Percentiles rank a stretch among this genome's conserved stretches.
phyloP scores from a whole-genome alignment of 2,329 filamentous ascomycete genomes.

The Teratosphaeria pseudoeucalypti region DNA sequence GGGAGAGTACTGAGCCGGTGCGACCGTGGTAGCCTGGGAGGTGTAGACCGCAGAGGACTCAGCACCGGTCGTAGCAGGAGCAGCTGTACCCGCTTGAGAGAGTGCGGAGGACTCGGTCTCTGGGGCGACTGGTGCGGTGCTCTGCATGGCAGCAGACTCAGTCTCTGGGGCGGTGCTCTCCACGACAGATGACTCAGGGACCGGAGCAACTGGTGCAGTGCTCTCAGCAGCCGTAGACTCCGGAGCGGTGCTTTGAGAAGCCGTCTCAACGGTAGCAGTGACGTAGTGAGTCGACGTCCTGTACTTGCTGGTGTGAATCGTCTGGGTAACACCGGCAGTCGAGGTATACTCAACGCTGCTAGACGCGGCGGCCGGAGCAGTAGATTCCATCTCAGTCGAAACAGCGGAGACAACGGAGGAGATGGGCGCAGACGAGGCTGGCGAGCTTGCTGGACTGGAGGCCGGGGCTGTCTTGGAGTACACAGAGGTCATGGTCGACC shows the following conservation, averaged over 20 bases:
- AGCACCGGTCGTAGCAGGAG: neutral
- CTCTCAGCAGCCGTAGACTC: neutral
- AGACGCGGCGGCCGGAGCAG: neutral
- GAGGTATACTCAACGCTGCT: slow-evolving; percentile 26
- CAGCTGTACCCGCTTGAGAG: neutral
- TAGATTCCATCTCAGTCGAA: neutral
- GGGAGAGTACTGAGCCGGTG: neutral
- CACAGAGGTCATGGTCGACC: slow-evolving; percentile 8
- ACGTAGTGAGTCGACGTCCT: neutral
- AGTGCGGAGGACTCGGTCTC: neutral
- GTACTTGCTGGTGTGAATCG: neutral
- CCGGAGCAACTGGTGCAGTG: neutral
- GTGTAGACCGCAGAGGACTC: neutral
- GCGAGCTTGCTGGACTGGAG: neutral
- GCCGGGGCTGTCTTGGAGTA: neutral
- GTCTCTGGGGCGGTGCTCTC: neutral
- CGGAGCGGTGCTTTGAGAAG: neutral
- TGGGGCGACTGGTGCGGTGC: neutral
- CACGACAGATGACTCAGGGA: neutral
- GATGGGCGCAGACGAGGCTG: neutral
- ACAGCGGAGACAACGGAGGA: neutral
- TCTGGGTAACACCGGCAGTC: slow-evolving; percentile 7
- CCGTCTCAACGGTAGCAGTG: neutral
- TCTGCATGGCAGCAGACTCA: neutral
- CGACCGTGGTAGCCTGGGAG: neutral